Conservation (phyloP, 2,329 filamentous ascomycete genomes). For the Xylaria sp. region DNA sequence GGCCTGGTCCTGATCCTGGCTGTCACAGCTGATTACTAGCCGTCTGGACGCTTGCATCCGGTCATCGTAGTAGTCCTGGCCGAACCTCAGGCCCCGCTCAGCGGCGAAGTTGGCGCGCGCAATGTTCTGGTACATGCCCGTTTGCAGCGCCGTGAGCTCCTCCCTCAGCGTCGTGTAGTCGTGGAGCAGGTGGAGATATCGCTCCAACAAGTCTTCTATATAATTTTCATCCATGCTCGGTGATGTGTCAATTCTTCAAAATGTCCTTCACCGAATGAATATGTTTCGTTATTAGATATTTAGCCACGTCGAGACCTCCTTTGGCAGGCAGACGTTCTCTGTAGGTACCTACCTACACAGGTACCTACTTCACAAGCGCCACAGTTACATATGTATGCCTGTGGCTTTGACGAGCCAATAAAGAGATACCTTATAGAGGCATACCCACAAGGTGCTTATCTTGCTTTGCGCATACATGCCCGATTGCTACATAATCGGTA, state of each 20-base stretch:
- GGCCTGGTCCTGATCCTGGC: not conserved
- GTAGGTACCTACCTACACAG: too few species aligned
- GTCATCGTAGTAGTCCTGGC: conserved; percentile 76
- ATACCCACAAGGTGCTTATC: not conserved
- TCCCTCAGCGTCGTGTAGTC: conserved; percentile 71
- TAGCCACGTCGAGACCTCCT: not conserved
- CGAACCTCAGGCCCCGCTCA: conserved; percentile 72
- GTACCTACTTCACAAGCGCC: conserved; percentile 8
- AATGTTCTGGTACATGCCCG: conserved; percentile 67
- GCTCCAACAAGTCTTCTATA: conserved; percentile 72
- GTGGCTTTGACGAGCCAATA: conserved; percentile 6
- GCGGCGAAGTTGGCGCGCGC: conserved; percentile 81
- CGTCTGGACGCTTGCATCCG: conserved; percentile 72
- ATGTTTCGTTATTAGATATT: not conserved
- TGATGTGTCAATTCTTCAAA: not conserved
- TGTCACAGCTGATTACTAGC: conserved; percentile 49
- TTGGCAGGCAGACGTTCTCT: not conserved
- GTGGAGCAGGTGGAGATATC: conserved; percentile 74
- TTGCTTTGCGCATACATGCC: not conserved
- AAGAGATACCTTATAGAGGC: not conserved
- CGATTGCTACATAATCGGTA: not conserved
- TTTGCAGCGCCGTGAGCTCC: conserved; percentile 64
- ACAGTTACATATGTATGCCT: not conserved
- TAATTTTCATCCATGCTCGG: conserved; percentile 48
- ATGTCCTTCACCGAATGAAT: not conserved